Percentiles rank a stretch among this genome's conserved stretches.
phyloP scores from a whole-genome alignment of 176 grass and related monocot genomes.

The Triticum urartu region DNA sequence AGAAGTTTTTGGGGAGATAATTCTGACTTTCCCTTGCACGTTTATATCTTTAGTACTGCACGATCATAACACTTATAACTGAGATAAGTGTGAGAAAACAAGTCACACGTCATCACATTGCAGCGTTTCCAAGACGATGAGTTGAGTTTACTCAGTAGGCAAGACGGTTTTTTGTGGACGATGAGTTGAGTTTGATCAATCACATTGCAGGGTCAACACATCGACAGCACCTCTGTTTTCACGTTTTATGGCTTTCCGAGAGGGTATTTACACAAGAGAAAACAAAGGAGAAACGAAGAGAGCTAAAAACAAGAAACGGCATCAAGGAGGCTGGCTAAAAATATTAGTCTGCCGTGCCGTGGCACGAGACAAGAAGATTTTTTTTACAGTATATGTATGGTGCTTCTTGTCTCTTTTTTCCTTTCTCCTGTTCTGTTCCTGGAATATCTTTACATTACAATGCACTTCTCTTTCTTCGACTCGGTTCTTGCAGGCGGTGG shows the following conservation, averaged over 20 bases:
- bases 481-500: constrained; percentile 48
- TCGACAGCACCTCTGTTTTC: constrained; percentile 8
- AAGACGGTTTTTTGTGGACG: background rate
- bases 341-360: constrained; percentile 3
- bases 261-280: constrained; percentile 38
- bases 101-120: no score
- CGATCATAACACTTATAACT: no score
- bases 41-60: background rate
- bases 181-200: background rate
- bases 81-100: no score
- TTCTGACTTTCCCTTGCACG: background rate
- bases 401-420: constrained; percentile 14
- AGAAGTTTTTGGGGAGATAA: background rate
- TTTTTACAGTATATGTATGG: constrained; percentile 64
- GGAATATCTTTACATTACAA: constrained; percentile 62
- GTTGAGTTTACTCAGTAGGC: no score
- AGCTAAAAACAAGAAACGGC: constrained; percentile 18
- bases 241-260: constrained; percentile 21
- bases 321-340: constrained; percentile 22
- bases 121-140: no score
- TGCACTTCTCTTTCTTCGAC: constrained; percentile 84
- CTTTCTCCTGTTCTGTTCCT: constrained; percentile 17
- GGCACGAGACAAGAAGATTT: constrained; percentile 19
- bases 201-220: background rate
- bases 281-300: constrained; percentile 10